Percentiles rank a stretch among this genome's conserved stretches.
These are phyloP conservation scores for Sclerotinia nivalis DNA, from an alignment of 2,329 filamentous ascomycete species.

Conservation along the genomic window DNA sequence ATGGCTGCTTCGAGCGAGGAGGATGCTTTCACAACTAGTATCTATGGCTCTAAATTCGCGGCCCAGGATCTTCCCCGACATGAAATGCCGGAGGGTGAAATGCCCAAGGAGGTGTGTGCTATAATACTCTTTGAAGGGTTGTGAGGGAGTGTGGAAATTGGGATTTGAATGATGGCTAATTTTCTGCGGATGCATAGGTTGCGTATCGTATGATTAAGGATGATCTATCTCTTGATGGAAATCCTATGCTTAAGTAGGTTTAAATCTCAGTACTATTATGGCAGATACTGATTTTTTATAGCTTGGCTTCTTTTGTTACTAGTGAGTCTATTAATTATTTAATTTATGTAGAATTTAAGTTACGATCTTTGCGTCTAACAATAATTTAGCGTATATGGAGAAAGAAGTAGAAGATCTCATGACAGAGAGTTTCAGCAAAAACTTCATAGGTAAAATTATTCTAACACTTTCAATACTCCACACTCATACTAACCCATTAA, in stretches of 20 bases:
- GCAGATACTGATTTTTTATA: constrained; percentile 42
- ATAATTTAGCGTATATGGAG: constrained; percentile 55
- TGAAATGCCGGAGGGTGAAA: constrained; percentile 86
- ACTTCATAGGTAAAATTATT: constrained; percentile 64
- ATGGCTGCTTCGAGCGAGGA: constrained; percentile 38
- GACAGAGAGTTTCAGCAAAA: constrained; percentile 88
- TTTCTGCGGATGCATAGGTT: constrained; percentile 53
- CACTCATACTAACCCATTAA: neutral
- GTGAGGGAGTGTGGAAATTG: too few species aligned
- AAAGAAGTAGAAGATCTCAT: constrained; percentile 96
- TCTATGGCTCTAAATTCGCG: constrained; percentile 87
- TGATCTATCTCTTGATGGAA: constrained; percentile 86
- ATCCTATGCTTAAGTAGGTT: constrained; percentile 77
- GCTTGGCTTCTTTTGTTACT: constrained; percentile 88
- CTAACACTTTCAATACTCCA: neutral
- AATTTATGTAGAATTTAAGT: too few species aligned
- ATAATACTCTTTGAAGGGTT: too few species aligned
- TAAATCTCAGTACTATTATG: too few species aligned
- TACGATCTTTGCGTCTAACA: too few species aligned
- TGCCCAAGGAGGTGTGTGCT: constrained; percentile 73
- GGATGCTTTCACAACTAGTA: constrained; percentile 44
- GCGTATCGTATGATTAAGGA: constrained; percentile 98
- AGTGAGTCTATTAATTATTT: constrained; percentile 52
- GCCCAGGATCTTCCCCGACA: constrained; percentile 75
- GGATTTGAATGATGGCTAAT: neutral